Evolutionary conservation across 2,329 filamentous ascomycete species (phyloP), one percentile per base, ranked within the genome.

Genomic region (Colletotrichum echinochloae): DNA sequence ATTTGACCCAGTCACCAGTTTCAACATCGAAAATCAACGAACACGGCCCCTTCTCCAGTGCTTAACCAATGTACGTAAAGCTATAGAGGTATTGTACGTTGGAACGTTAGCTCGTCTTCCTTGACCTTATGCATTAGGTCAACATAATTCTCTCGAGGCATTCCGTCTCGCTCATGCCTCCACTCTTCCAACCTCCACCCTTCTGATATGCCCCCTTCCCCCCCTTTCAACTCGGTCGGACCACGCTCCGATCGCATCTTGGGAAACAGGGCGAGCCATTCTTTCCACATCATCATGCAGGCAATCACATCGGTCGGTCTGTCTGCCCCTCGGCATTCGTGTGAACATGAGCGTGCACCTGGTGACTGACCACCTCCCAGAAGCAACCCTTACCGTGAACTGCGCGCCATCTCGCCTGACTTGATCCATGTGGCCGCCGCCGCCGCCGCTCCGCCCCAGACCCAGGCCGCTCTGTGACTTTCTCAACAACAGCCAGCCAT

Each of bases 231-330:
- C 28, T 44, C 54, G 30, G n/a, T 39, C 68, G 68, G 68, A 71
- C 68, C 57, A 68, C 57, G 65, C 68, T 71, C 68, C 68, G 68
- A 67, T 71, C 68, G 64, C 64, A 63, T 71, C 67, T 70, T 64
- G 64, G 67, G 64, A 59, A 44, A 54, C 56, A 57, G 64, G 51
- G 64, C 35, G 67, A 54, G 57, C 56, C 39, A 55, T 52, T 67
- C 57, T 70, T 61, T 70, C 63, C 63, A 35, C 56, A 56, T 61
- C 51, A 39, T 23, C 56, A 61, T 62, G 67, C 67, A 70, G 67
- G 56, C 51, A 46, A 52, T 66, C 57, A 52, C 52, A 67, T 57
- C 28, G 51, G 44, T 37, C 52, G 57, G 64, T 46, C 59, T 54
- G 51, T 41, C 37, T 44, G 60, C 60, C 46, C 57, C 57, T 70